phyloP scores from a whole-genome alignment of 2,329 filamentous ascomycete genomes.

The Leptographium lundbergii region DNA sequence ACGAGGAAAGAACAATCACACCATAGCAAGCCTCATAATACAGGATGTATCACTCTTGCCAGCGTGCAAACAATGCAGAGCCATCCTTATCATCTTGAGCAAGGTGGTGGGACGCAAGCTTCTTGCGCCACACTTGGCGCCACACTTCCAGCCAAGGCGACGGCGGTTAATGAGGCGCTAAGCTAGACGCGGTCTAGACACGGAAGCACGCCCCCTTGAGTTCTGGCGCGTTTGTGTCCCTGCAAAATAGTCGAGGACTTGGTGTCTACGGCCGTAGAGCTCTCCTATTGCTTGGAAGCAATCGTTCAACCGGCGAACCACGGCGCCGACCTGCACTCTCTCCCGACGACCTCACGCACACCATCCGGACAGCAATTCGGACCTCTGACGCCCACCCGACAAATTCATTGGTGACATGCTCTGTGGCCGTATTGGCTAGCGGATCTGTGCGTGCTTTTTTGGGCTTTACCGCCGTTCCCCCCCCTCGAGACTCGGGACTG shows the following conservation, averaged over 20 bases:
- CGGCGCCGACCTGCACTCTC: neutral
- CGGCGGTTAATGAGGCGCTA: neutral
- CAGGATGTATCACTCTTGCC: too few relatives aligned
- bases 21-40: too few relatives aligned
- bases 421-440: slow-evolving; percentile 8
- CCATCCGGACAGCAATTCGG: neutral
- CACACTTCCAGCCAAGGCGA: neutral
- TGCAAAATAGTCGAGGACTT: neutral
- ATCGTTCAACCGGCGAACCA: neutral
- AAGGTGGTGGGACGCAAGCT: too few relatives aligned
- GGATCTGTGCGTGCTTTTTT: neutral
- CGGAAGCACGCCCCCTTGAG: neutral
- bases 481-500: neutral
- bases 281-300: slow-evolving; percentile 1
- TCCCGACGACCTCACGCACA: neutral
- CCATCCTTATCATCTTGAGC: too few relatives aligned
- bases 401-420: slow-evolving; percentile 2
- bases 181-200: neutral
- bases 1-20: too few relatives aligned
- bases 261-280: neutral
- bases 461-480: neutral
- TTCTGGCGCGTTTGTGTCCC: neutral
- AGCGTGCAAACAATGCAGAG: too few relatives aligned
- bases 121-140: neutral
- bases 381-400: neutral